These are phyloP conservation scores for Alternaria triticina DNA, from an alignment of 2,329 filamentous ascomycete species.

Conservation along the genomic window DNA sequence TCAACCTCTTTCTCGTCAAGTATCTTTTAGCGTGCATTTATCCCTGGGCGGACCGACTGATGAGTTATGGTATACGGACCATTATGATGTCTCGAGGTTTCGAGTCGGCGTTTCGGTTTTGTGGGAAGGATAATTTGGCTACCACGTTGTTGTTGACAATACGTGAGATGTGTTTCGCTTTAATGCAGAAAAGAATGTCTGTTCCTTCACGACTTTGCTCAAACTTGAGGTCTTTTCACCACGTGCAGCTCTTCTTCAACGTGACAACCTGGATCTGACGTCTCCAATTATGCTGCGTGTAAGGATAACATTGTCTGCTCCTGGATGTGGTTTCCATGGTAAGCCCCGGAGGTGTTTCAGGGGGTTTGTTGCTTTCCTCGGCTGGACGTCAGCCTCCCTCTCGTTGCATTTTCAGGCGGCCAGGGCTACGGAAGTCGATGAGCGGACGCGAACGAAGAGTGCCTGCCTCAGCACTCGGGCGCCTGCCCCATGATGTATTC, in stretches of 20 bases:
- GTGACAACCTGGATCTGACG: background rate
- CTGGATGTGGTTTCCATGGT: background rate
- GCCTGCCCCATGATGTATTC: slow-evolving; percentile 2
- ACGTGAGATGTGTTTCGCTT: slow-evolving; percentile 1
- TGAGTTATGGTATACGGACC: slow-evolving; percentile 1
- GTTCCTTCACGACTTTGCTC: background rate
- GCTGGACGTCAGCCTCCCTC: background rate
- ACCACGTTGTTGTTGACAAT: background rate
- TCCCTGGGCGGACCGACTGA: slow-evolving; percentile 1
- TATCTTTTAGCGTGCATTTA: slow-evolving; percentile 15
- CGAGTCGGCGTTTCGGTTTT: slow-evolving; percentile 3
- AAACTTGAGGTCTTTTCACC: background rate
- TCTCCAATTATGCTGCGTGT: background rate
- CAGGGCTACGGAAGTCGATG: background rate
- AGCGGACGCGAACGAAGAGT: background rate
- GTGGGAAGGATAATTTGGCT: background rate
- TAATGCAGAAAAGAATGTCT: background rate
- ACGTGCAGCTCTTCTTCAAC: background rate
- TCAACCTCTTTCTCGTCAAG: slow-evolving; percentile 6
- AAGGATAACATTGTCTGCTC: background rate
- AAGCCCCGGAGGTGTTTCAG: background rate
- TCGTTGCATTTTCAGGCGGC: background rate
- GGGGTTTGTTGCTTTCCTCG: background rate
- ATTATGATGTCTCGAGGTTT: slow-evolving; percentile 1
- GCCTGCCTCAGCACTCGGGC: background rate